Conservation (phyloP, 208 protist species). For the Leishmania major region DNA sequence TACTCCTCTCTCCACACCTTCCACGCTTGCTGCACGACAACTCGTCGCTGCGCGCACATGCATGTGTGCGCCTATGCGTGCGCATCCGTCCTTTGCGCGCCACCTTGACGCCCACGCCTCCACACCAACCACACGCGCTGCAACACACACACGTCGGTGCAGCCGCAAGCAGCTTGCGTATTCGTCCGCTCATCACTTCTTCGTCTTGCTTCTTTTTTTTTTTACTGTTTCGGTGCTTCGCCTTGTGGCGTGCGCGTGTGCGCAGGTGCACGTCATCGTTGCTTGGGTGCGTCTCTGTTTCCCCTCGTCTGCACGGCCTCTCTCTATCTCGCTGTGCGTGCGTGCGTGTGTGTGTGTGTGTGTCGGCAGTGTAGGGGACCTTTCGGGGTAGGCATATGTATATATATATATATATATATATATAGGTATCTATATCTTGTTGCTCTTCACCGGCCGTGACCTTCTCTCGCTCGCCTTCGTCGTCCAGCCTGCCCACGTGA, state of each 20-base stretch:
- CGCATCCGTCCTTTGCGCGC: background rate
- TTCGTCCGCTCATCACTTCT: constrained; percentile 3
- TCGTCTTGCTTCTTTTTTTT: constrained; percentile 7
- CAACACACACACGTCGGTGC: background rate
- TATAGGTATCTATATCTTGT: too few relatives aligned
- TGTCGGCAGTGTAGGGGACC: background rate
- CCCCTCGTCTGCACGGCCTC: too few relatives aligned
- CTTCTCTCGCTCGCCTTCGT: background rate
- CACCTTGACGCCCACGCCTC: background rate
- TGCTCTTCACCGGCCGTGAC: background rate
- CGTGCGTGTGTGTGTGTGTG: background rate
- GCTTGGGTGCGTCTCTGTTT: background rate
- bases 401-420: too few relatives aligned
- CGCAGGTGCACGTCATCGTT: too few relatives aligned
- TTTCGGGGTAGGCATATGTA: too few relatives aligned
- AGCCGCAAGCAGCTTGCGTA: background rate
- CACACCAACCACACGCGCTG: background rate
- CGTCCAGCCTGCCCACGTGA: background rate
- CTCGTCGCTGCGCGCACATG: background rate
- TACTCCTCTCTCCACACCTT: background rate
- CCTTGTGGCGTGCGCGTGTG: background rate
- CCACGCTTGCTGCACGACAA: too few relatives aligned
- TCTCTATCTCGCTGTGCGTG: too few relatives aligned
- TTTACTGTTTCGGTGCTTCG: background rate
- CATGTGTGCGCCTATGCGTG: background rate